These are phyloP conservation scores for Trypanosoma theileri DNA, from an alignment of 208 protist species.

Conservation along the genomic window DNA sequence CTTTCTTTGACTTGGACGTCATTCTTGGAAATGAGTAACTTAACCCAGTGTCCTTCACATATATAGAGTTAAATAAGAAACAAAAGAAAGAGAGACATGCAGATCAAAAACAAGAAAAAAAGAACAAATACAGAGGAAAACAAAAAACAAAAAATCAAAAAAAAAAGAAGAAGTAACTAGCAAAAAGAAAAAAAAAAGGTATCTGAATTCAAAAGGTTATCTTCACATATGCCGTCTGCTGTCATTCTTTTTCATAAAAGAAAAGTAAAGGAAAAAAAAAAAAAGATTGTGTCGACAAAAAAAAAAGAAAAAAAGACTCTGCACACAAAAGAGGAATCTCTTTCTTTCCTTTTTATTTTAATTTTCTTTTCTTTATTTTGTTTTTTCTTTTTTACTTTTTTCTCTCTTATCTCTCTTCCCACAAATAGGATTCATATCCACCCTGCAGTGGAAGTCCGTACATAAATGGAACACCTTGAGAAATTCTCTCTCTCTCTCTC, in stretches of 20 bases:
- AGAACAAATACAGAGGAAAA: neutral
- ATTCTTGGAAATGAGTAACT: neutral
- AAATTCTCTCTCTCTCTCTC: too few relatives aligned
- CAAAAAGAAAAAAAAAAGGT: neutral
- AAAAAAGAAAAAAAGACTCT: neutral
- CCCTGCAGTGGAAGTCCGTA: too few relatives aligned
- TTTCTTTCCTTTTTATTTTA: neutral
- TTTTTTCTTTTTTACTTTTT: neutral
- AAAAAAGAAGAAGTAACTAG: neutral
- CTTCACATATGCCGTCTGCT: neutral
- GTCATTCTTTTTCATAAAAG: neutral
- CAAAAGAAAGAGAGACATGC: neutral
- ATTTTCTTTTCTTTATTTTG: neutral
- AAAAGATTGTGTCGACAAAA: neutral
- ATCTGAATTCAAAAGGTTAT: too few relatives aligned
- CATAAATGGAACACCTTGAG: too few relatives aligned
- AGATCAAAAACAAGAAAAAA: neutral
- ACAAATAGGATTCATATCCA: too few relatives aligned
- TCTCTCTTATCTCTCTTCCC: neutral
- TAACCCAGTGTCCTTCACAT: neutral
- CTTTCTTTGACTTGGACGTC: conserved; percentile 22
- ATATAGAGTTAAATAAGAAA: neutral
- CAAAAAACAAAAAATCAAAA: neutral
- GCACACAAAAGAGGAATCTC: neutral
- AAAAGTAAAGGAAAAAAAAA: neutral